Base-by-base conservation (phyloP, 345 rosid genomes). In the Eucalyptus virginea region DNA sequence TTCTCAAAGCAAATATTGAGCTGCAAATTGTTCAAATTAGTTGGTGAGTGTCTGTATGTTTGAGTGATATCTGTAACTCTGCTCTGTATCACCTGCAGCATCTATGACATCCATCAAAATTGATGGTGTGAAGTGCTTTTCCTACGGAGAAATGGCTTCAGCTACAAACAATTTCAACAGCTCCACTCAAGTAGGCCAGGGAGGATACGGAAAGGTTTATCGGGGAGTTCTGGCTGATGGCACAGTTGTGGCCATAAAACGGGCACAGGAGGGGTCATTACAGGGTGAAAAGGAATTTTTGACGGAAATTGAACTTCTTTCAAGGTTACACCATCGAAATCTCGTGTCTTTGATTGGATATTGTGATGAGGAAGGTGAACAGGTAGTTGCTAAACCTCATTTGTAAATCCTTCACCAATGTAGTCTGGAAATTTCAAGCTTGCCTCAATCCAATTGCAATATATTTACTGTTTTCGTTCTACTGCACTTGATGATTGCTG, bases 341-440 rank as follows among this genome's bases (percentile, higher is more conserved):
- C 98, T 97, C 58, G 98, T 97, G 88, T 92, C 98, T 89, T 94
- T 97, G 95, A 56, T 95, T 88, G 99, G 99, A 86, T 96, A 93
- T 58, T 96, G 99, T 87, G 98, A 97, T 30, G 99, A 97, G 91
- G 96, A 94, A 94, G 96, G 96, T 48, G 98, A 97, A 92, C 99
- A 96, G 98, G 99, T 95, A 94, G 32, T 83, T 62, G 45, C 67
- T 77, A 7, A 67, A 62, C 52, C 34, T 45, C 85, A 23, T n/a
- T n/a, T 51, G 44, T 49, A 30, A 86, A 49, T 86, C 47, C 65
- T 54, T 26, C 67, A 51, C 60, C 24, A 67, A 34, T 52, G 11
- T 13, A 51, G 44, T 52, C 32, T 52, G 44, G 18, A 15, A 49
- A 85, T 45, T 47, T 49, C 37, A 85, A 45, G 34, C 32, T 45